Conservation (phyloP, 768 basidiomycete species). For the Dentipellis sp. region DNA sequence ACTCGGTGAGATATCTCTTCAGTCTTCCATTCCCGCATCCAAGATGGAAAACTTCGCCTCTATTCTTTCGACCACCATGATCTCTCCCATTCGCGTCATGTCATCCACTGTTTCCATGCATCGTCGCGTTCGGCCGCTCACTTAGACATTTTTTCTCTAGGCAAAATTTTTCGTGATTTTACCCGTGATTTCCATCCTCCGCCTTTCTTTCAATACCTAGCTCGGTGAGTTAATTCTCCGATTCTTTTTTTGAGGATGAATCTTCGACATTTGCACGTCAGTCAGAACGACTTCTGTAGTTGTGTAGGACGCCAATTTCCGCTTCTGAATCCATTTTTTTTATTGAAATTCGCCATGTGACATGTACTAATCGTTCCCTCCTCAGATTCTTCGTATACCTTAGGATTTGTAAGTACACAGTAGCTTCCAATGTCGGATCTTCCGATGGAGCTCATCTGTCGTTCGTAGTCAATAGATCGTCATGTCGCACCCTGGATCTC, state of each 20-base stretch:
- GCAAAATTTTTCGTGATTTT: neutral
- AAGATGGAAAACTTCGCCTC: neutral
- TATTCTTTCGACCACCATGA: neutral
- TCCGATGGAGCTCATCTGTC: no score
- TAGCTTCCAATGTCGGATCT: no score
- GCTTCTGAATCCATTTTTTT: neutral
- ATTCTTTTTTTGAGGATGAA: neutral
- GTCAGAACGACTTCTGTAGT: conserved; percentile 24
- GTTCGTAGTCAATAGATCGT: neutral
- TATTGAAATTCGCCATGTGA: neutral
- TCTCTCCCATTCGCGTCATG: neutral
- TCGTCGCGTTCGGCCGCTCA: neutral
- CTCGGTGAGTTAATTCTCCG: neutral
- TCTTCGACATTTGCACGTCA: conserved; percentile 34
- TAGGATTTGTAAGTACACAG: no score
- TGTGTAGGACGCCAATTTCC: conserved; percentile 8
- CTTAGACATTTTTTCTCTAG: neutral
- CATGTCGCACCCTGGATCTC: neutral
- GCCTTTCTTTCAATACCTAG: neutral
- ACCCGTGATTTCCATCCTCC: neutral
- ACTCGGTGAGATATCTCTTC: neutral
- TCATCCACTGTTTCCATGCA: neutral
- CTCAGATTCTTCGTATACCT: no score
- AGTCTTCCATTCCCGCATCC: neutral
- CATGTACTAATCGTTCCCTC: no score